phyloP scores from a whole-genome alignment of 75 land plant species.

The Azolla pinnata region DNA sequence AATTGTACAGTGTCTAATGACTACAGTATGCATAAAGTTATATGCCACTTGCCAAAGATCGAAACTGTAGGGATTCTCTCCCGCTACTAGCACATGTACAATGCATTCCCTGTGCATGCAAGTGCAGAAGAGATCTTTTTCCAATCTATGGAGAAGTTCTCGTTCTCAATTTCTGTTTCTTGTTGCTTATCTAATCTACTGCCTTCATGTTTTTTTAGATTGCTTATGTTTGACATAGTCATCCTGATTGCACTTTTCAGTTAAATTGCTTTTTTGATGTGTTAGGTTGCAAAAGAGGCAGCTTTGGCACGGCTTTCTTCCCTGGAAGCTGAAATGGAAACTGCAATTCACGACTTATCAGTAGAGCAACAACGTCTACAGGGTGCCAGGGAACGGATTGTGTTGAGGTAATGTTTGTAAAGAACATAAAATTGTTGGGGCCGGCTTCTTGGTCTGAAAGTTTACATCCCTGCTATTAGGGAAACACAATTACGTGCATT shows the following conservation, averaged over 20 bases:
- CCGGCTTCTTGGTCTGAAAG: neutral
- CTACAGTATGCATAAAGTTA: too few relatives aligned
- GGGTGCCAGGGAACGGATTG: slow-evolving; percentile 87
- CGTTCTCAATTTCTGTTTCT: too few relatives aligned
- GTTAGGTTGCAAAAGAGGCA: slow-evolving; percentile 83
- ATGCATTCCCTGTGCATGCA: neutral
- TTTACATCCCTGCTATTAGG: slow-evolving; percentile 27
- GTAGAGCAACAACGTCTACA: slow-evolving; percentile 67
- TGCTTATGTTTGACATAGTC: too few relatives aligned
- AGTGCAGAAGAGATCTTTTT: neutral
- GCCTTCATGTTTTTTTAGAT: too few relatives aligned
- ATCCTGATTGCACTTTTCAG: neutral
- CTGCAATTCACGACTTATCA: slow-evolving; percentile 62
- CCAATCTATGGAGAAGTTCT: neutral
- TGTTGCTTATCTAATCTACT: too few relatives aligned
- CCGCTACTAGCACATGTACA: too few relatives aligned
- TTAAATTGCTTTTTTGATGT: slow-evolving; percentile 8
- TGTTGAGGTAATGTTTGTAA: slow-evolving; percentile 37
- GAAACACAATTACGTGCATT: slow-evolving; percentile 92
- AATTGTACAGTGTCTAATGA: too few relatives aligned
- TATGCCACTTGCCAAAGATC: too few relatives aligned
- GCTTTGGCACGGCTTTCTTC: slow-evolving; percentile 67
- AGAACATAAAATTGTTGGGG: neutral
- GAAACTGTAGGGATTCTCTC: too few relatives aligned
- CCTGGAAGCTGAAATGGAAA: slow-evolving; percentile 77